Conservation (phyloP, 2,329 filamentous ascomycete species). For the Ophiocordyceps unilateralis region DNA sequence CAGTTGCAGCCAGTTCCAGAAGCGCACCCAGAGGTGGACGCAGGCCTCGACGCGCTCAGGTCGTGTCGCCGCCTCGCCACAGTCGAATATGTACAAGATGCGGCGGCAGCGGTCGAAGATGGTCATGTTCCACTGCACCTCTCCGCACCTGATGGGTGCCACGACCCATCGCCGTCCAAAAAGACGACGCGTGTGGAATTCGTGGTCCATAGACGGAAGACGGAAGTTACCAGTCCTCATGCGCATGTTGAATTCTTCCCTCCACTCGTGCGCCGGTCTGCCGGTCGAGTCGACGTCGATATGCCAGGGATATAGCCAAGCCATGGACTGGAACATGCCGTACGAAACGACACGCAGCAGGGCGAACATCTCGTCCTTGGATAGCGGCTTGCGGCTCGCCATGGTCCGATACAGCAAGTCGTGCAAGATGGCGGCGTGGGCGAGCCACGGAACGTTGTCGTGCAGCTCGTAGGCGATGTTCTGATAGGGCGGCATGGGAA, state of each 20-base stretch:
- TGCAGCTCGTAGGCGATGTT: constrained; percentile 2
- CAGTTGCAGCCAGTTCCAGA: constrained; percentile 5
- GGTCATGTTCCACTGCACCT: constrained; percentile 7
- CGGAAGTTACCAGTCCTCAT: constrained; percentile 2
- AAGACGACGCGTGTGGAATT: constrained; percentile 1
- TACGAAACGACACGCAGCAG: constrained; percentile 6
- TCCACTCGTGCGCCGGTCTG: constrained; percentile 1
- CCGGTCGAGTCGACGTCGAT: constrained; percentile 1
- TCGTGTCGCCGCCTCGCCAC: constrained; percentile 1
- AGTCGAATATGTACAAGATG: constrained; percentile 8
- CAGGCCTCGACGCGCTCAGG: constrained; percentile 4
- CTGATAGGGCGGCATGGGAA: constrained; percentile 5
- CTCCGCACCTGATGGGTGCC: constrained; percentile 4
- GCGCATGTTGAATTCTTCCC: constrained; percentile 1
- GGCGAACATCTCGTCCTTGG: constrained; percentile 2
- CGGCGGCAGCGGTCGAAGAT: constrained; percentile 6
- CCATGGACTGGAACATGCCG: constrained; percentile 5
- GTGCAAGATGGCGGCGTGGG: constrained; percentile 5
- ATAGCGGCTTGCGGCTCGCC: not conserved
- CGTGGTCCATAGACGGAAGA: not conserved
- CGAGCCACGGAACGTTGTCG: constrained; percentile 2
- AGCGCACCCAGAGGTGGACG: constrained; percentile 7
- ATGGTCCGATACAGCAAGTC: constrained; percentile 3
- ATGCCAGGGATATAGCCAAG: constrained; percentile 3
- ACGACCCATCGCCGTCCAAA: constrained; percentile 4